Conservation (phyloP, 805 yeast genomes). For the Candida oleophila region DNA sequence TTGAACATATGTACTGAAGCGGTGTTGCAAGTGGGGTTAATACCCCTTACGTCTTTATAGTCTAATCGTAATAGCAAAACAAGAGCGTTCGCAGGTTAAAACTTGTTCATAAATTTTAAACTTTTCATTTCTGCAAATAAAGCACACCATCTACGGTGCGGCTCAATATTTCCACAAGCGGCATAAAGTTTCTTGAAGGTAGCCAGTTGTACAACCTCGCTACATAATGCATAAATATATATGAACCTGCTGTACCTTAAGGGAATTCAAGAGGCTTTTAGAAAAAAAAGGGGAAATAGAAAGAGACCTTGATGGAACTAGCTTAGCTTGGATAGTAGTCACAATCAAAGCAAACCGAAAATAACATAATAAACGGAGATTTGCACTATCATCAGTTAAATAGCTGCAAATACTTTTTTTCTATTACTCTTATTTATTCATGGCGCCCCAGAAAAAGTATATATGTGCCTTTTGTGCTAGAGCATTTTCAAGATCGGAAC, state of each 20-base stretch:
- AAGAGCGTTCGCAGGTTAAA: neutral
- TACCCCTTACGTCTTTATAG: neutral
- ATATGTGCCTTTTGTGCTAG: constrained; percentile 79
- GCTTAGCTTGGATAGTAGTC: neutral
- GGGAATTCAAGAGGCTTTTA: neutral
- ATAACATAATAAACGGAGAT: no score
- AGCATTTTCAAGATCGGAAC: constrained; percentile 78
- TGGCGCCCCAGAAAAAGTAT: constrained; percentile 60
- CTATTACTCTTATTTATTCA: constrained; percentile 3
- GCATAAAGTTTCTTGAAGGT: constrained; percentile 6
- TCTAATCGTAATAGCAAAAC: neutral
- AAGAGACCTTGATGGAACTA: neutral
- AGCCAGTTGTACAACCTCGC: neutral
- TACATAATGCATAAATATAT: neutral
- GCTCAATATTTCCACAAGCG: constrained; percentile 8
- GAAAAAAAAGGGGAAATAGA: neutral
- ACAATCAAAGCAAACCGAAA: no score
- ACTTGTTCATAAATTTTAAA: neutral
- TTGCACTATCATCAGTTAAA: no score
- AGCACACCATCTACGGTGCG: neutral
- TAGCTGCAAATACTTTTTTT: no score
- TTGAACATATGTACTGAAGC: neutral
- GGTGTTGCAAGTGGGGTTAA: neutral
- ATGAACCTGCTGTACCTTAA: neutral
- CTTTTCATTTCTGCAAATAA: neutral